A percentile compares a stretch with the other conserved stretches of the same genome.
Evolutionary conservation across 1,284 basidiomycete genomes (phyloP).

Genomic region (Schizopora paradoxa): DNA sequence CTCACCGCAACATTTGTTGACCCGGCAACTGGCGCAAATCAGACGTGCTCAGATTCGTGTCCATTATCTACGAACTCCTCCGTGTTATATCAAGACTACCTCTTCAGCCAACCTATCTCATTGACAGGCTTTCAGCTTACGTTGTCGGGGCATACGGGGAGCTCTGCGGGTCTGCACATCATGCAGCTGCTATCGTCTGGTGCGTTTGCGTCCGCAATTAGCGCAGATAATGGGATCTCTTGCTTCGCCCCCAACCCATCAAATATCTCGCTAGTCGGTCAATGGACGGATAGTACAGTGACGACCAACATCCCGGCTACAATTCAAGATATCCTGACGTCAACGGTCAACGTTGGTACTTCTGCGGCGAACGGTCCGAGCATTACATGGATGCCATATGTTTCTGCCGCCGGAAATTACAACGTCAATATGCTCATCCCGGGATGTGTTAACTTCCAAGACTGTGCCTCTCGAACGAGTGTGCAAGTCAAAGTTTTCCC

Average conservation of each 20-base stretch:
- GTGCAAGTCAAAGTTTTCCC: slow-evolving; percentile 85
- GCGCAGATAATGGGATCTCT: slow-evolving; percentile 54
- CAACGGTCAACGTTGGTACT: slow-evolving; percentile 64
- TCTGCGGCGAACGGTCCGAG: slow-evolving; percentile 56
- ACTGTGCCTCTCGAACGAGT: slow-evolving; percentile 77
- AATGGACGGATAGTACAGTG: slow-evolving; percentile 62
- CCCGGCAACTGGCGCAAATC: slow-evolving; percentile 64
- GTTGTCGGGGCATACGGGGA: slow-evolving; percentile 72
- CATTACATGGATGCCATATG: slow-evolving; percentile 87
- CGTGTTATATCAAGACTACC: slow-evolving; percentile 84
- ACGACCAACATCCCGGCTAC: slow-evolving; percentile 78
- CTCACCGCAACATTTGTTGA: slow-evolving; percentile 77
- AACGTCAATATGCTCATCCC: slow-evolving; percentile 82
- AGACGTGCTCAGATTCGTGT: slow-evolving; percentile 66
- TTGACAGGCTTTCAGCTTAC: slow-evolving; percentile 84
- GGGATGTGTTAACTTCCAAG: slow-evolving; percentile 76
- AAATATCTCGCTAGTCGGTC: slow-evolving; percentile 55
- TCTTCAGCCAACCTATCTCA: slow-evolving; percentile 58
- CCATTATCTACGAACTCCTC: slow-evolving; percentile 70
- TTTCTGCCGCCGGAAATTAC: slow-evolving; percentile 85
- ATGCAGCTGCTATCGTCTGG: slow-evolving; percentile 89
- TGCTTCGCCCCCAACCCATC: slow-evolving; percentile 74
- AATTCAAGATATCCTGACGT: slow-evolving; percentile 66
- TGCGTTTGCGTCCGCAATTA: slow-evolving; percentile 73
- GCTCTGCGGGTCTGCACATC: slow-evolving; percentile 79